Evolutionary conservation across 1,284 basidiomycete species (phyloP).

Genomic region (Sanguinoderma infundibulare): DNA sequence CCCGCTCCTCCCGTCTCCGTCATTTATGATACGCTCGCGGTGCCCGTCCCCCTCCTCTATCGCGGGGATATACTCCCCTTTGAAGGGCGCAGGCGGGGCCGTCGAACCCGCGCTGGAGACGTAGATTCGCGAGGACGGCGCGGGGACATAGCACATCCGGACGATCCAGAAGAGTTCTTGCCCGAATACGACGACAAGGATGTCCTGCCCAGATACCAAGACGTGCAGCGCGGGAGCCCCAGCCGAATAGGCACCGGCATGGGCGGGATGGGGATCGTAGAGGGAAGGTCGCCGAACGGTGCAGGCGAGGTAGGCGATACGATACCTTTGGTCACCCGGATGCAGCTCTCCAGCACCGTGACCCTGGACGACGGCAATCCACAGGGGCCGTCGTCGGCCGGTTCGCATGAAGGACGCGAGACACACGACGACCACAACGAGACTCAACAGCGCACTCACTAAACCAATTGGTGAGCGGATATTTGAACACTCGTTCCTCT

Average conservation of each 20-base stretch:
- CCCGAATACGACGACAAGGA: conserved; percentile 28
- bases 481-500: not conserved
- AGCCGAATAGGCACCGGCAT: conserved; percentile 1
- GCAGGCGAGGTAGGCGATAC: conserved; percentile 16
- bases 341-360: not conserved
- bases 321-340: conserved; percentile 10
- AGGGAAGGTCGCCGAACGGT: conserved; percentile 11
- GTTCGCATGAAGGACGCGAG: conserved; percentile 16
- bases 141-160: conserved; percentile 20
- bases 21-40: conserved; percentile 16
- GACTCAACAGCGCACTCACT: not conserved
- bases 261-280: not conserved
- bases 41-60: conserved; percentile 5
- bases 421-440: not conserved
- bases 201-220: conserved; percentile 23
- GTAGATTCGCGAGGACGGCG: conserved; percentile 18
- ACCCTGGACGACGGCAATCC: conserved; percentile 17
- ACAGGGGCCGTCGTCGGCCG: conserved; percentile 9
- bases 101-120: conserved; percentile 18
- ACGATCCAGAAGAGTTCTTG: conserved; percentile 21
- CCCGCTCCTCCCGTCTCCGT: conserved; percentile 9
- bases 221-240: conserved; percentile 5
- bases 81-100: conserved; percentile 4
- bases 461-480: not conserved
- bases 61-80: conserved; percentile 1